Evolutionary conservation across 345 rosid species (phyloP).

Genomic region (thale cress (Arabidopsis thaliana)): TAIR10.1 NC_003071.7:7740001-7740500

Average conservation of each 20-base stretch:
- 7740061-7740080: conserved; percentile 31
- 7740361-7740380: conserved; percentile 87
- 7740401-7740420: conserved; percentile 68
- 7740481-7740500: not conserved
- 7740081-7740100: conserved; percentile 19
- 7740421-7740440: not conserved
- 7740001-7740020: conserved; percentile 2
- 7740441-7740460: not conserved
- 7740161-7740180: conserved; percentile 29
- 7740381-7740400: conserved; percentile 88
- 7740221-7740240: not conserved
- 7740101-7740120: conserved; percentile 2
- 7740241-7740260: conserved; percentile 12
- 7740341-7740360: conserved; percentile 87
- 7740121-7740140: conserved; percentile 44
- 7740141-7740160: not conserved
- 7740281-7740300: conserved; percentile 9
- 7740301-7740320: conserved; percentile 63
- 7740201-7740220: conserved; percentile 22
- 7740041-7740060: conserved; percentile 22
- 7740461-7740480: not conserved
- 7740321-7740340: conserved; percentile 80
- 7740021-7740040: conserved; percentile 9
- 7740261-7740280: not conserved
- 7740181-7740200: conserved; percentile 62